Base-by-base conservation (phyloP, 108 stramenopile species). In the Cyclotella kingstonii region DNA sequence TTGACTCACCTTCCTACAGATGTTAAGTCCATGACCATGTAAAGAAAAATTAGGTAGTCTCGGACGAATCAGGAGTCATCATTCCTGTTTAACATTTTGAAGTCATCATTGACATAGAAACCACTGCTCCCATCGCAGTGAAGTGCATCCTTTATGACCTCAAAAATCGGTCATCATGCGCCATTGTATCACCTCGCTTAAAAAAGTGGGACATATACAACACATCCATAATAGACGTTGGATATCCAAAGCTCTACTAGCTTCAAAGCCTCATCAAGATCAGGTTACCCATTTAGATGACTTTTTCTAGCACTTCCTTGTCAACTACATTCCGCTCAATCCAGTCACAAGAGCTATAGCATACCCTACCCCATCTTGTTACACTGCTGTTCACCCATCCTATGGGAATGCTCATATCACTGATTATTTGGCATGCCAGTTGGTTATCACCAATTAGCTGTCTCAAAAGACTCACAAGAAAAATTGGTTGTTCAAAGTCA, bases 1-100 rank as follows among this genome's bases (percentile, higher is more conserved):
- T n/a, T n/a, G n/a, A n/a, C n/a, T n/a, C n/a, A n/a, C n/a, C n/a
- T n/a, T n/a, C n/a, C n/a, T n/a, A n/a, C n/a, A n/a, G n/a, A n/a
- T n/a, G n/a, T n/a, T n/a, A n/a, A n/a, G n/a, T n/a, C n/a, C n/a
- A n/a, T n/a, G n/a, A n/a, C n/a, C n/a, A n/a, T n/a, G 4, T 56
- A 3, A 39, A 58, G 42, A 30, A 58, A 44, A 44, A 30, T 15
- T 58, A 43, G 57, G 14, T 5, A 3, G 43, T 58, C 7, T 58
- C 44, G 14, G 57, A 58, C 30, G 41, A 42, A 5, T 8, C 3
- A 3, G 57, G 57, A 4, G 12, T 44, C 2, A 29, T 28, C 42
- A 30, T 58, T 17, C 57, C 57, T 18, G 57, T 58, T 43, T 28
- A 58, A n/a, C n/a, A n/a, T n/a, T n/a, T n/a, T n/a, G n/a, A n/a